phyloP scores from a whole-genome alignment of 768 basidiomycete genomes.

The Boletus subparvulus region DNA sequence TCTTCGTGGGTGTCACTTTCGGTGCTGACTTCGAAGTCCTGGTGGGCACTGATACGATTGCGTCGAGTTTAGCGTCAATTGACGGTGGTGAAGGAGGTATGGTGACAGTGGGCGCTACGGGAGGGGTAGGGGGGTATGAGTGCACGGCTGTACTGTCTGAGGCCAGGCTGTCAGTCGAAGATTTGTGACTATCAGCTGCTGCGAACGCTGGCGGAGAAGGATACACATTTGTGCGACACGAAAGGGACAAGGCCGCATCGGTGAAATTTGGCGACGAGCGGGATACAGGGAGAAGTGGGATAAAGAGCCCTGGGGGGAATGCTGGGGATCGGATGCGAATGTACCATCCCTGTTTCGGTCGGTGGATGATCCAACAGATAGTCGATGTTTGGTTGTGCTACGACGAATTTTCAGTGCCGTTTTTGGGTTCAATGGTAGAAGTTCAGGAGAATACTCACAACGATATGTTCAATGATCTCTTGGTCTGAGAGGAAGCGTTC shows the following conservation, averaged over 20 bases:
- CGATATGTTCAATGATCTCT: slow-evolving; percentile 73
- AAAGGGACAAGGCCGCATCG: slow-evolving; percentile 53
- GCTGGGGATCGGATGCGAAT: slow-evolving; percentile 70
- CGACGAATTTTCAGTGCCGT: background rate
- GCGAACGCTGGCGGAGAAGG: slow-evolving; percentile 21
- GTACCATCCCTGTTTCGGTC: slow-evolving; percentile 83
- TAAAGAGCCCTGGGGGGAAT: slow-evolving; percentile 63
- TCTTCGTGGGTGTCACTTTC: slow-evolving; percentile 19
- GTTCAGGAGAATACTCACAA: slow-evolving; percentile 45
- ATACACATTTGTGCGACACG: slow-evolving; percentile 47
- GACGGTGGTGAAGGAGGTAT: slow-evolving; percentile 37
- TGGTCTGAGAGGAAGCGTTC: slow-evolving; percentile 71
- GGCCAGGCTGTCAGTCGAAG: slow-evolving; percentile 27
- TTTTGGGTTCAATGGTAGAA: background rate
- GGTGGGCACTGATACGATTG: slow-evolving; percentile 9
- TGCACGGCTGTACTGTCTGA: slow-evolving; percentile 41
- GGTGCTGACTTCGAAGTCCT: background rate
- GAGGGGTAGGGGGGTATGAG: slow-evolving; percentile 60
- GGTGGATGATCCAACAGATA: slow-evolving; percentile 74
- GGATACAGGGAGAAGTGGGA: slow-evolving; percentile 53
- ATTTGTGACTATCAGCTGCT: slow-evolving; percentile 11
- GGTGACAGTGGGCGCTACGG: slow-evolving; percentile 31
- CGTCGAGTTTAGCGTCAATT: slow-evolving; percentile 30
- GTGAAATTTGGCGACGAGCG: slow-evolving; percentile 46
- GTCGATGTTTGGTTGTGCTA: slow-evolving; percentile 69